Evolutionary conservation across 1,284 basidiomycete genomes (phyloP), one percentile per base, ranked within the genome.

Genomic region (Lentinus polychrous): DNA sequence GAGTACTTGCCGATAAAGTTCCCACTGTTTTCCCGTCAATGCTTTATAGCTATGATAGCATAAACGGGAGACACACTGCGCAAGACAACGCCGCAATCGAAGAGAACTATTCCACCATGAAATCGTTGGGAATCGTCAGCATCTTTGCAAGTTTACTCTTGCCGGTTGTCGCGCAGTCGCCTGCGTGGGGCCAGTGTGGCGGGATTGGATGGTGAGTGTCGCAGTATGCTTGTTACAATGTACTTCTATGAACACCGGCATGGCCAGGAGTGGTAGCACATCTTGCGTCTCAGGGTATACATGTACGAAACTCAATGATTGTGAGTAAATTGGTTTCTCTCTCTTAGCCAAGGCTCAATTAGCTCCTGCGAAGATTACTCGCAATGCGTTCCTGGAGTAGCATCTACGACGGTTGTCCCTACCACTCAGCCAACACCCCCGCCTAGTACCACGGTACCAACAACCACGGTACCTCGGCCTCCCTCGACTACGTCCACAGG

Each of bases 161-260:
- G 23, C 41, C 42, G 17, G 57, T 49, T 17, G 49, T 43, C 15
- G 72, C 72, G 5, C 73, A 76, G 53, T 63, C 71, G 12, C 55
- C 62, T 43, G 69, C 67, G 12, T 77, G 66, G 65, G 69, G 67
- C 18, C 74, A 77, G 52, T 76, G 75, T 57, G 75, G 74, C 36
- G 75, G 75, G 22, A 65, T 65, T 49, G 69, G 69, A 46, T 76
- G 74, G 74, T 75, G 49, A 56, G 61, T 58, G 6, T 45, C 12
- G 4, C 15, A 12, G 14, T 34, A 42, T 43, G 15, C 36, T 23
- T 33, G 11, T 38, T 31, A 45, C 20, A 37, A 22, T 35, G 8
- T 31, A 45, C 27, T 35, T 18, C 15, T 35, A 31, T 24, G 43
- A 36, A 27, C 6, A 37, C 18, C 34, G 18, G n/a, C 11, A 23